Evolutionary conservation across 305 asterid species (phyloP).

Genomic region (Petunia hybrid): DNA sequence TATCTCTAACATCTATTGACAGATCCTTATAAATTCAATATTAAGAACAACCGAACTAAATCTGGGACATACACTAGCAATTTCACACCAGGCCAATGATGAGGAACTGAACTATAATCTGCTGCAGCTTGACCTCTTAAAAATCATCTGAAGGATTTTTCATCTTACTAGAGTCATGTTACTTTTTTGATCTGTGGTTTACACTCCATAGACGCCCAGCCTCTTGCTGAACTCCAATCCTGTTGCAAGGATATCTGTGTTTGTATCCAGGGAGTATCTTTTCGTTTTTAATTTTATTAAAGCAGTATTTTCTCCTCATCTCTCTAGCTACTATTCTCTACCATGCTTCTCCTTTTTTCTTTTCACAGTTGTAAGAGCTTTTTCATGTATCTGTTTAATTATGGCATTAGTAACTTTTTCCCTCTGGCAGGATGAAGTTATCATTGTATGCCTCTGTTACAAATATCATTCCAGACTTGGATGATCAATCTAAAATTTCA

Average conservation of each 20-base stretch:
- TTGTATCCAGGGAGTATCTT: neutral
- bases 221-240: neutral
- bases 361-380: constrained; percentile 8
- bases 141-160: neutral
- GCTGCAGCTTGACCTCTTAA: neutral
- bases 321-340: neutral
- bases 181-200: neutral
- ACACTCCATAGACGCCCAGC: neutral
- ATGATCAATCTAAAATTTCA: constrained; percentile 66
- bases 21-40: neutral
- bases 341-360: neutral
- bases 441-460: constrained; percentile 90
- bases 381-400: neutral
- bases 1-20: neutral
- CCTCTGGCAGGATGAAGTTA: constrained; percentile 73
- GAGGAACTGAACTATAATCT: neutral
- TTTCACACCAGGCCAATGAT: neutral
- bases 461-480: constrained; percentile 71
- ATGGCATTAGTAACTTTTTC: constrained; percentile 32
- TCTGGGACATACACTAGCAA: neutral
- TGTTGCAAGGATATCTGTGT: neutral
- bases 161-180: neutral
- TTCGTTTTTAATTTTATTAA: neutral
- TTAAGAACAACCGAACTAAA: neutral
- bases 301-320: neutral